Conservation (phyloP, 2,329 filamentous ascomycete species). For the Penicillium sp. region DNA sequence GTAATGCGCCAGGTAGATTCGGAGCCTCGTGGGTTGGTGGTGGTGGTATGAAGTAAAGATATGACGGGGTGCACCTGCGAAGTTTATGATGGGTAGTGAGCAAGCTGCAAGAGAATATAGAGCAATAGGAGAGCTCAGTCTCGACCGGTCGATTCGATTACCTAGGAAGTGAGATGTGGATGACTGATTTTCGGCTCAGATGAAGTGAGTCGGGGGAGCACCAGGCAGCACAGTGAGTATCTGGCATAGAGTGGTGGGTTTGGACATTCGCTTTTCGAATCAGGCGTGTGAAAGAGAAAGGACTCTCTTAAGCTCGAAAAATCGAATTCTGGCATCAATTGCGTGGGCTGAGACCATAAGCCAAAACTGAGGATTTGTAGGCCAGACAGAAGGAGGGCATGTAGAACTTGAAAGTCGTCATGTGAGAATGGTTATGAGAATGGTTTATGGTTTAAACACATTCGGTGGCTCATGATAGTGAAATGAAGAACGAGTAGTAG, state of each 20-base stretch:
- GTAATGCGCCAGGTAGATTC: not conserved
- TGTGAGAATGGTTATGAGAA: not conserved
- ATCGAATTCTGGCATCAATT: not conserved
- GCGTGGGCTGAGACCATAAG: not conserved
- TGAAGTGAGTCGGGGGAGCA: not conserved
- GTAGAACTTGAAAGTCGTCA: not conserved
- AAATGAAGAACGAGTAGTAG: not conserved
- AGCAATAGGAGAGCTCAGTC: conserved; percentile 4
- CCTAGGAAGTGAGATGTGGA: not conserved
- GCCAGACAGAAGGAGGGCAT: not conserved
- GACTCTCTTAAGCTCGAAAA: not conserved
- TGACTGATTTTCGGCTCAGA: not conserved
- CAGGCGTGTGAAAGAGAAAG: not conserved
- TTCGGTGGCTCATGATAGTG: not conserved
- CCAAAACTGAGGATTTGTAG: not conserved
- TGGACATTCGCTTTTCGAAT: not conserved
- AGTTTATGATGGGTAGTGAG: no score
- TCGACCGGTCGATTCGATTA: not conserved
- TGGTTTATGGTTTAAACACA: not conserved
- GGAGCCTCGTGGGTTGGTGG: not conserved
- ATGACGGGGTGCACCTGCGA: no score
- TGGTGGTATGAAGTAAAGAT: not conserved
- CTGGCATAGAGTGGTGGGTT: not conserved
- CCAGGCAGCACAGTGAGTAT: not conserved
- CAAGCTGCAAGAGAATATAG: not conserved